Conservation (phyloP, 495 filamentous ascomycete species). For the Parathielavia hyrcaniae region DNA sequence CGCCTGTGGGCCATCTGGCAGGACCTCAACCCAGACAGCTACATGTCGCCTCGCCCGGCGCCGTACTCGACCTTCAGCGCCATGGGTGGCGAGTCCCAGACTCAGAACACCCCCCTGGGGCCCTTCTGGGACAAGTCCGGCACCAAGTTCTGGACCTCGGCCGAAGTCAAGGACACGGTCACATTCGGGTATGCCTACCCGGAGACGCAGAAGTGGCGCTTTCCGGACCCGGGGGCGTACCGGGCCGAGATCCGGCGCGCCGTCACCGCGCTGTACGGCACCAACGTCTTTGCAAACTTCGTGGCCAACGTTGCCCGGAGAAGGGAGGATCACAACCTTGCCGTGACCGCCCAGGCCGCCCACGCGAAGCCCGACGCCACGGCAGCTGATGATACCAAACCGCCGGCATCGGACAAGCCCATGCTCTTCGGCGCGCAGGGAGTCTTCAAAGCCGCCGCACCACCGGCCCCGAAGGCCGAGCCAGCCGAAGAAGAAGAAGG, state of each 20-base stretch:
- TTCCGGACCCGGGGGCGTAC: slow-evolving; percentile 10
- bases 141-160: slow-evolving; percentile 44
- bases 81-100: slow-evolving; percentile 35
- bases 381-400: neutral
- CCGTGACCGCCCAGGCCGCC: neutral
- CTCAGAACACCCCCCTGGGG: slow-evolving; percentile 34
- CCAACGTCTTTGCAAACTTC: slow-evolving; percentile 27
- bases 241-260: slow-evolving; percentile 17
- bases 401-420: neutral
- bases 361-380: neutral
- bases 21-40: slow-evolving; percentile 53
- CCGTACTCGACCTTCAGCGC: slow-evolving; percentile 49
- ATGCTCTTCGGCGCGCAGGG: neutral
- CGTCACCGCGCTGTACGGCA: slow-evolving; percentile 24
- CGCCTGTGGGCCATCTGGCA: slow-evolving; percentile 68
- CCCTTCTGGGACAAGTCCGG: slow-evolving; percentile 42
- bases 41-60: slow-evolving; percentile 45
- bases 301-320: slow-evolving; percentile 18
- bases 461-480: neutral
- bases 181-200: slow-evolving; percentile 56
- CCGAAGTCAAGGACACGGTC: slow-evolving; percentile 33
- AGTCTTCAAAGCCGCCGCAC: neutral
- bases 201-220: slow-evolving; percentile 41
- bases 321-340: slow-evolving; percentile 3
- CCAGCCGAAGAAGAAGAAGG: slow-evolving; percentile 7